Conservation (phyloP, 108 stramenopile genomes). For the Stephanodiscus minutulus region DNA sequence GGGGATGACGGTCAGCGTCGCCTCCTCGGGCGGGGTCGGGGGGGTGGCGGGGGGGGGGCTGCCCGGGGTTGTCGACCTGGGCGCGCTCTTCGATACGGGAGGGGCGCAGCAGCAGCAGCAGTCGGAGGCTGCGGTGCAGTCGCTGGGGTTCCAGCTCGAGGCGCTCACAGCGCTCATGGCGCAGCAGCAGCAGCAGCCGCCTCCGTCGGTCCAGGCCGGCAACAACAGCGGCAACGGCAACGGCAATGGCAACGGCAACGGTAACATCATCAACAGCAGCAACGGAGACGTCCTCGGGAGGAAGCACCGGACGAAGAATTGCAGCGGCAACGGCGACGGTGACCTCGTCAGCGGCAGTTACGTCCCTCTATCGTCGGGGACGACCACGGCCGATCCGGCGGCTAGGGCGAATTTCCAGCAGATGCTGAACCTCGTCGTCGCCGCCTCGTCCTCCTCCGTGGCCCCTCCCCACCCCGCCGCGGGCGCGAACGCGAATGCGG, state of each 20-base stretch:
- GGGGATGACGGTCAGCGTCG: neutral
- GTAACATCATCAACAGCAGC: neutral
- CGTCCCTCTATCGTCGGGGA: too few relatives aligned
- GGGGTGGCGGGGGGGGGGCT: neutral
- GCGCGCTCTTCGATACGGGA: neutral
- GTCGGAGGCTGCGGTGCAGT: neutral
- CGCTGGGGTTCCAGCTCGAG: conserved; percentile 14
- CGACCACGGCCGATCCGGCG: neutral
- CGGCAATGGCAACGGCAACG: neutral
- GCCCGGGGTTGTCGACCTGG: neutral
- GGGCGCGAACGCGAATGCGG: too few relatives aligned
- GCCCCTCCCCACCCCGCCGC: too few relatives aligned
- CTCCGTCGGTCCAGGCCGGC: too few relatives aligned
- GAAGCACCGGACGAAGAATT: neutral
- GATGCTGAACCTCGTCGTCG: neutral
- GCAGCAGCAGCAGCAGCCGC: neutral
- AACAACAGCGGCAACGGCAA: neutral
- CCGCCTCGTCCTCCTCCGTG: neutral
- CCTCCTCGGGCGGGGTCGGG: neutral
- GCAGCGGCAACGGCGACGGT: neutral
- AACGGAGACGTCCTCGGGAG: too few relatives aligned
- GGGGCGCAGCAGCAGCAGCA: too few relatives aligned
- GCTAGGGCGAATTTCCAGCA: conserved; percentile 16
- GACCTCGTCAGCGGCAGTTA: neutral
- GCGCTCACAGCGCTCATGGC: conserved; percentile 11